Conservation (phyloP, 1,284 basidiomycete genomes). For the Sanghuangporus baumii region DNA sequence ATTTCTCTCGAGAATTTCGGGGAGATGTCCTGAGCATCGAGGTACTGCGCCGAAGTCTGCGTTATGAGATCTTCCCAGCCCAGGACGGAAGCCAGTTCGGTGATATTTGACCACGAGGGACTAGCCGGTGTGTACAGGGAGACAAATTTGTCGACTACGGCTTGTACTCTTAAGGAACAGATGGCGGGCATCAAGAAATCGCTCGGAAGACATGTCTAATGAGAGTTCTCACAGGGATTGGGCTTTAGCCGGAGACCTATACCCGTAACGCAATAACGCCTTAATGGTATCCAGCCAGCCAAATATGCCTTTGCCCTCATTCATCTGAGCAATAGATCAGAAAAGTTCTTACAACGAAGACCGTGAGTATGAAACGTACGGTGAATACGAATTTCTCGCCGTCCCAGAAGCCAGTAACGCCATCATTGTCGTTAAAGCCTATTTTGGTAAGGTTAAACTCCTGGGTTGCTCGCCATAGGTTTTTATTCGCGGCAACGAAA, state of each 20-base stretch:
- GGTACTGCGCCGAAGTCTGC: slow-evolving; percentile 56
- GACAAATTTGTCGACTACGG: slow-evolving; percentile 50
- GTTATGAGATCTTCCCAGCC: slow-evolving; percentile 49
- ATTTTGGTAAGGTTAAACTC: slow-evolving; percentile 71
- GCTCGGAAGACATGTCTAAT: not conserved
- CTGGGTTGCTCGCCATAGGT: slow-evolving; percentile 74
- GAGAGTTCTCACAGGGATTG: slow-evolving; percentile 45
- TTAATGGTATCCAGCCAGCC: slow-evolving; percentile 74
- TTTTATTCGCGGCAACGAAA: slow-evolving; percentile 80
- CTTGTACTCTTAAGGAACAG: slow-evolving; percentile 43
- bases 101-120: slow-evolving; percentile 61
- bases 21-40: slow-evolving; percentile 51
- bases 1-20: slow-evolving; percentile 69
- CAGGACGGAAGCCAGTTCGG: slow-evolving; percentile 47
- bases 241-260: slow-evolving; percentile 55
- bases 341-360: slow-evolving; percentile 21
- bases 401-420: slow-evolving; percentile 75
- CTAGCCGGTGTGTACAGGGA: slow-evolving; percentile 55
- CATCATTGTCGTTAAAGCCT: slow-evolving; percentile 47
- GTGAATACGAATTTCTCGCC: slow-evolving; percentile 68
- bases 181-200: not conserved
- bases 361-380: slow-evolving; percentile 33
- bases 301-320: slow-evolving; percentile 37
- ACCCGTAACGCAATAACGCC: slow-evolving; percentile 79
- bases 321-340: slow-evolving; percentile 32